A percentile compares a stretch with the other conserved stretches of the same genome.
Evolutionary conservation across 148 eudicot genomes (phyloP).

Genomic region (Spergularia bocconei): DNA sequence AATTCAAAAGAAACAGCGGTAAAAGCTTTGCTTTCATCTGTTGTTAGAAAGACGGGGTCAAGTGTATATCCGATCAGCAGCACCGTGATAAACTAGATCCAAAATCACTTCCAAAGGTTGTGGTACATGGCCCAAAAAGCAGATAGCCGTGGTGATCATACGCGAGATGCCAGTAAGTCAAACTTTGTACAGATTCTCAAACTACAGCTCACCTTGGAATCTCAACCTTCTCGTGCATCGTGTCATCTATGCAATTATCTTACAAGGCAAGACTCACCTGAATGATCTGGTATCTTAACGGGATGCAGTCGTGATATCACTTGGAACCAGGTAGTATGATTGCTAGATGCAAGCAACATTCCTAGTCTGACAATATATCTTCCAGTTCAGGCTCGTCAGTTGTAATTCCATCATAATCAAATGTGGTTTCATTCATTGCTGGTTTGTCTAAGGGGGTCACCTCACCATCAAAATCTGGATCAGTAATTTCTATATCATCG

Average conservation of each 20-base stretch:
- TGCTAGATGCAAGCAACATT: too few species aligned
- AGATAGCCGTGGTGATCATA: neutral
- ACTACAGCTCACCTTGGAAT: slow-evolving; percentile 3
- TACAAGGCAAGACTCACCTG: slow-evolving; percentile 8
- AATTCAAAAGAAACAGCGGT: neutral
- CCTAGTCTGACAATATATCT: slow-evolving; percentile 77
- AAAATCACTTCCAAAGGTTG: neutral
- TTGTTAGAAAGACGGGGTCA: neutral
- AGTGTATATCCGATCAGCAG: neutral
- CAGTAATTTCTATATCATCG: slow-evolving; percentile 59
- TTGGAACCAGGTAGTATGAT: neutral
- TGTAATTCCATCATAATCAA: slow-evolving; percentile 48
- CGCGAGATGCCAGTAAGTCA: slow-evolving; percentile 11
- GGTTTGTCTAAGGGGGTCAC: slow-evolving; percentile 35
- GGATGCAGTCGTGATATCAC: neutral
- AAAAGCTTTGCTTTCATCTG: neutral
- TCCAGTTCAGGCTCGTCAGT: slow-evolving; percentile 87
- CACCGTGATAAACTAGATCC: neutral
- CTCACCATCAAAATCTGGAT: slow-evolving; percentile 78
- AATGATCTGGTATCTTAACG: neutral
- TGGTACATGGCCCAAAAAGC: neutral
- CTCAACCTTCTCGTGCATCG: slow-evolving; percentile 1
- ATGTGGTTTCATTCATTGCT: slow-evolving; percentile 50
- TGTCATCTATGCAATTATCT: neutral
- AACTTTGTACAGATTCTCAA: slow-evolving; percentile 32